Percentiles rank a stretch among this genome's conserved stretches.
These are phyloP conservation scores for Fonsecaea multimorphosa DNA, from an alignment of 2,329 filamentous ascomycete genomes.

Conservation along the genomic window DNA sequence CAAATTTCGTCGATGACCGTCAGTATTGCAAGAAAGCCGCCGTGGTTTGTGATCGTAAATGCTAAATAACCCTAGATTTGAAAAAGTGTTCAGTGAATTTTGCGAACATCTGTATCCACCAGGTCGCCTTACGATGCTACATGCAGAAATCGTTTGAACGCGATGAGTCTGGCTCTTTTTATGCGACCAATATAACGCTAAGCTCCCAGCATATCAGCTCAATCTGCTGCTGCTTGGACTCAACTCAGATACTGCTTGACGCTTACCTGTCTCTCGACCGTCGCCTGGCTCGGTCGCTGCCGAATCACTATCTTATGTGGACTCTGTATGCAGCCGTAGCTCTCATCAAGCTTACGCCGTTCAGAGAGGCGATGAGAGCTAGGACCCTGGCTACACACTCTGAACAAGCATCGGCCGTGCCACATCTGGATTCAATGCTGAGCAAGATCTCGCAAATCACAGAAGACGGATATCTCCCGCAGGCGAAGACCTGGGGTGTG, in stretches of 20 bases:
- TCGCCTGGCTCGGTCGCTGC: conserved; percentile 65
- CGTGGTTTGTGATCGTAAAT: background rate
- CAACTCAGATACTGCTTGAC: conserved; percentile 68
- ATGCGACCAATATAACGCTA: background rate
- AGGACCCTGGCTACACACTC: conserved; percentile 63
- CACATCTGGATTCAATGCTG: conserved; percentile 69
- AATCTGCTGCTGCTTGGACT: conserved; percentile 67
- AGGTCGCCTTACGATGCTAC: background rate
- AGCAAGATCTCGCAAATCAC: conserved; percentile 70
- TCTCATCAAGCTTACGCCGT: conserved; percentile 74
- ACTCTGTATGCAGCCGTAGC: conserved; percentile 73
- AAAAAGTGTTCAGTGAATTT: background rate
- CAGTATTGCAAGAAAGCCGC: background rate
- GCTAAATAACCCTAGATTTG: background rate
- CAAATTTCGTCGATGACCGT: background rate
- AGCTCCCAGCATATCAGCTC: conserved; percentile 45
- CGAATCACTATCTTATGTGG: conserved; percentile 74
- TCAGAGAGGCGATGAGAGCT: conserved; percentile 53
- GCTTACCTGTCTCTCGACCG: conserved; percentile 67
- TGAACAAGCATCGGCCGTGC: conserved; percentile 68
- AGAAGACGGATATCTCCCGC: conserved; percentile 66
- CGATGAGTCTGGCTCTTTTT: background rate
- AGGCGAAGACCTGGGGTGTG: conserved; percentile 71
- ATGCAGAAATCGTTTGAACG: conserved; percentile 32
- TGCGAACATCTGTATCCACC: conserved; percentile 12